A percentile compares a stretch with the other conserved stretches of the same genome.
Conservation (phyloP, 2,329 filamentous ascomycete genomes). For the Capronia coronata region DNA sequence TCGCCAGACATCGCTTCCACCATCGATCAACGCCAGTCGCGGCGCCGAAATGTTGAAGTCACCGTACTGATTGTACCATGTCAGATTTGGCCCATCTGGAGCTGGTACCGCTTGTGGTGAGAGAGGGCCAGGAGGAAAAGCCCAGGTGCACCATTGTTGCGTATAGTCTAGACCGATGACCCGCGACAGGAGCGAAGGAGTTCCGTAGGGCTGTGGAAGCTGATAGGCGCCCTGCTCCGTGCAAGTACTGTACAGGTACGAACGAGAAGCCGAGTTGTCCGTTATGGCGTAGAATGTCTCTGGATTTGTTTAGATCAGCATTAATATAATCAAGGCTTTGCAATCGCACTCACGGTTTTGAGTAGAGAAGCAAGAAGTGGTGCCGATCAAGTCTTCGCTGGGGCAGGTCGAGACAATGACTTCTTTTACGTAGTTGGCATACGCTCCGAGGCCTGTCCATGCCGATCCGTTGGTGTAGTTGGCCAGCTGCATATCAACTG, state of each 20-base stretch:
- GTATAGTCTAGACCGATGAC: conserved; percentile 46
- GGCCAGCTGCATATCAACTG: conserved; percentile 43
- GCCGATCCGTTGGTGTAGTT: conserved; percentile 46
- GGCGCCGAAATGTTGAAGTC: conserved; percentile 43
- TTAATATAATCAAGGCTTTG: not conserved
- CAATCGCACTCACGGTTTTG: conserved; percentile 34
- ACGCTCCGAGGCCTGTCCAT: conserved; percentile 48
- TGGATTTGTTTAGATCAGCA: not conserved
- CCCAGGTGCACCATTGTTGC: conserved; percentile 52
- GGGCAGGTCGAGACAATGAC: conserved; percentile 41
- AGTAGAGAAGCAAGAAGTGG: conserved; percentile 42
- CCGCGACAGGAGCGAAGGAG: conserved; percentile 44
- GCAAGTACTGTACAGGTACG: conserved; percentile 47
- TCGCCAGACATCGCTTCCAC: conserved; percentile 48
- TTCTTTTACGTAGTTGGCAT: conserved; percentile 48
- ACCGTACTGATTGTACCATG: conserved; percentile 43
- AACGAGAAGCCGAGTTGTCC: conserved; percentile 38
- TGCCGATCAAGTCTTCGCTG: conserved; percentile 34
- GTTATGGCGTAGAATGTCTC: conserved; percentile 41
- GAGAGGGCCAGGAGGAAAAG: conserved; percentile 43
- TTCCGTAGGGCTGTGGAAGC: conserved; percentile 36
- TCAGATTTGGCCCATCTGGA: conserved; percentile 37
- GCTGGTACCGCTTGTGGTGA: conserved; percentile 31
- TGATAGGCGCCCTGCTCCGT: conserved; percentile 47
- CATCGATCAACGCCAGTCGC: conserved; percentile 48